Evolutionary conservation across 129 eudicot genomes (phyloP).

Genomic region (Apium graveolens): DNA sequence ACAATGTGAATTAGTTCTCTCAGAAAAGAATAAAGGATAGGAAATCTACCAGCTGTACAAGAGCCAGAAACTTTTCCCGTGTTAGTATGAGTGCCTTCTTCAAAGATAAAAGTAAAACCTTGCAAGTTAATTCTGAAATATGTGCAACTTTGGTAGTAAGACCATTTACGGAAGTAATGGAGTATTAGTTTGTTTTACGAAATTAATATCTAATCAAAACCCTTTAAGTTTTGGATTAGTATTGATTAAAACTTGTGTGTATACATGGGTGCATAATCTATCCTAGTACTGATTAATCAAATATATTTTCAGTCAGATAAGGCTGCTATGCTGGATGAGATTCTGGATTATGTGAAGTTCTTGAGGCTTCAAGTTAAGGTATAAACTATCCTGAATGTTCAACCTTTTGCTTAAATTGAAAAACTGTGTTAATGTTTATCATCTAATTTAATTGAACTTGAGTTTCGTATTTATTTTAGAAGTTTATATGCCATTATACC

Average conservation of each 20-base stretch:
- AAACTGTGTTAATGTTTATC: not conserved
- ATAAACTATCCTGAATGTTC: constrained; percentile 2
- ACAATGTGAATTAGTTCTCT: not conserved
- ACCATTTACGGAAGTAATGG: not conserved
- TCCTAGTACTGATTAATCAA: not conserved
- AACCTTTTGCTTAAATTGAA: not conserved
- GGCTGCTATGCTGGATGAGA: constrained; percentile 98
- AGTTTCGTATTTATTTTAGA: not conserved
- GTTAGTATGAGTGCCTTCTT: not conserved
- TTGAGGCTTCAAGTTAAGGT: constrained; percentile 97
- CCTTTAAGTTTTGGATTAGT: not conserved
- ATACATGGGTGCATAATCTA: not conserved
- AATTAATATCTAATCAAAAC: not conserved
- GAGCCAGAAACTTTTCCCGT: not conserved
- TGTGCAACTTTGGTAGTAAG: not conserved
- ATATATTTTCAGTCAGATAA: constrained; percentile 62
- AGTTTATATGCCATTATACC: not conserved
- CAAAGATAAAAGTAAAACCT: not conserved
- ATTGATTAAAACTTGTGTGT: not conserved
- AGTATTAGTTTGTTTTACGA: not conserved
- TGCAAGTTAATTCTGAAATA: not conserved
- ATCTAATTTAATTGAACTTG: not conserved
- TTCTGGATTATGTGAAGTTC: constrained; percentile 91
- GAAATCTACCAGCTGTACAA: not conserved
- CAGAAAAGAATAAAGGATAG: not conserved